Base-by-base conservation (phyloP, 805 yeast species). In the Yamadazyma paraphyllophila region DNA sequence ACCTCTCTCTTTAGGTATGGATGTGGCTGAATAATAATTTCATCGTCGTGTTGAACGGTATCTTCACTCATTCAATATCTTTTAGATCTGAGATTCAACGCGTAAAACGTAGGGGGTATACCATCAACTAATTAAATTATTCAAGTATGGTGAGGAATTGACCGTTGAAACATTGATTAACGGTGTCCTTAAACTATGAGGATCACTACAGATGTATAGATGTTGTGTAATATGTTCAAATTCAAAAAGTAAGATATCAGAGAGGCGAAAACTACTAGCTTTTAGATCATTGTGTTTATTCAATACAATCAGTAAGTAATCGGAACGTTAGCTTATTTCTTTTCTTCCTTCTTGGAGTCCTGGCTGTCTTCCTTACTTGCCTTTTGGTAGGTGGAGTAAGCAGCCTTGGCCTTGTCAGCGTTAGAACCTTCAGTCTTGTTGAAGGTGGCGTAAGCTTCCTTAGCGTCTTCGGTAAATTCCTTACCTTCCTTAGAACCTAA, bases 381-480 rank as follows among this genome's bases (percentile, higher is more conserved):
- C 46, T 57, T 57, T 42, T 59, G 56, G 56, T 57, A 59, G 24
- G 57, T 67, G 32, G 54, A 44, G 59, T 60, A 69, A 35, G 65
- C 67, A 42, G 63, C 60, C 55, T 66, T 58, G 47, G 73, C 75
- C 56, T 66, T 63, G 50, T 62, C 66, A 16, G 56, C 39, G 57
- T 54, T 53, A 20, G 62, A 37, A 49, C 63, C 62, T 14, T 60
- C 67, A 29, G 63, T 55, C 45, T 53, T 55, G 59, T 52, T 51
- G 65, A 58, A 69, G 40, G 62, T 59, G 27, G 51, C 47, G 64
- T 61, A 68, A 32, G 67, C 73, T 17, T 58, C 62, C 55, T 70
- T 56, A 39, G 71, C 72, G 31, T 66, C 73, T 44, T 61, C 61
- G 26, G 31, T 29, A 29, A 29, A 29, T 29, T 29, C 31, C 31